Conservation (phyloP, 306 rosid species). For the Medicago truncatula region MtrunA17r5.0-ANR NC_053042.1:49195001-49195500, state of each 20-base stretch:
- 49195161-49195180: constrained; percentile 28
- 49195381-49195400: not conserved
- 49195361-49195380: constrained; percentile 12
- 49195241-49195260: not conserved
- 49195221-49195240: constrained; percentile 18
- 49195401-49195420: not conserved
- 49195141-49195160: not conserved
- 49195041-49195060: constrained; percentile 48
- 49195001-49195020: constrained; percentile 42
- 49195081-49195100: constrained; percentile 42
- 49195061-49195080: constrained; percentile 6
- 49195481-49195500: not conserved
- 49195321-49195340: constrained; percentile 44
- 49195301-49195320: constrained; percentile 48
- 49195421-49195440: not conserved
- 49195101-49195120: constrained; percentile 45
- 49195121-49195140: no score
- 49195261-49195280: constrained; percentile 17
- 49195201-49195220: constrained; percentile 26
- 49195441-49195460: not conserved
- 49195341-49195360: constrained; percentile 13
- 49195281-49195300: constrained; percentile 47
- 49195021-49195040: constrained; percentile 48
- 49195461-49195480: not conserved
- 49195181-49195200: constrained; percentile 22